Evolutionary conservation across 2,329 filamentous ascomycete genomes (phyloP).

Genomic region (Alternaria metachromatica): DNA sequence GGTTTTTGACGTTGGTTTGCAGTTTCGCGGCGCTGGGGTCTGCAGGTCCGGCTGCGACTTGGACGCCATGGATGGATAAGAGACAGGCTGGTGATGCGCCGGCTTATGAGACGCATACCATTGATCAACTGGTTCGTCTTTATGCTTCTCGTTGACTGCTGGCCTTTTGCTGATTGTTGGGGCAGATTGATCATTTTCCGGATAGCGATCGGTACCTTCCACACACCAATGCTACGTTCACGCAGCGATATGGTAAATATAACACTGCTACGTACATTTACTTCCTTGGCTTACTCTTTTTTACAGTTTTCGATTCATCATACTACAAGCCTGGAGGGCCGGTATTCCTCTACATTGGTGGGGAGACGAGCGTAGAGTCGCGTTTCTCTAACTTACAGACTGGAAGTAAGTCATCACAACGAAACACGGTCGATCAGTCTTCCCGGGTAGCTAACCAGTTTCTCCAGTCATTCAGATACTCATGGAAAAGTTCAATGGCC

Average conservation of each 20-base stretch:
- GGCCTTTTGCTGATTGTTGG: background rate
- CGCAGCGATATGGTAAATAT: slow-evolving; percentile 48
- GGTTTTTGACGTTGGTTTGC: slow-evolving; percentile 6
- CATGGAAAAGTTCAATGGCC: slow-evolving; percentile 61
- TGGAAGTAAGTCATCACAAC: slow-evolving; percentile 40
- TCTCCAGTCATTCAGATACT: slow-evolving; percentile 58
- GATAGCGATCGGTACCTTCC: slow-evolving; percentile 49
- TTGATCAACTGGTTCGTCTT: slow-evolving; percentile 32
- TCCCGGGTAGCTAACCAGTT: slow-evolving; percentile 2
- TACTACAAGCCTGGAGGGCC: slow-evolving; percentile 64
- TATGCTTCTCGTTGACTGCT: background rate
- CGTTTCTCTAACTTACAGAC: slow-evolving; percentile 51
- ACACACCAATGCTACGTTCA: slow-evolving; percentile 58
- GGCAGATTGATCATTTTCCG: slow-evolving; percentile 57
- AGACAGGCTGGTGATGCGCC: slow-evolving; percentile 17
- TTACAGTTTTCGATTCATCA: slow-evolving; percentile 54
- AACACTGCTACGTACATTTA: no score
- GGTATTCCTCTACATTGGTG: slow-evolving; percentile 57
- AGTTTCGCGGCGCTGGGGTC: slow-evolving; percentile 8
- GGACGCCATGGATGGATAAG: slow-evolving; percentile 12
- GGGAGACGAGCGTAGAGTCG: slow-evolving; percentile 52
- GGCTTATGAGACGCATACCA: slow-evolving; percentile 30
- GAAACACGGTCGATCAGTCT: background rate
- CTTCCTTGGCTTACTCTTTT: no score
- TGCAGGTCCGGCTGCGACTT: slow-evolving; percentile 4